These are phyloP conservation scores for Nemania diffusa DNA, from an alignment of 2,329 filamentous ascomycete genomes.

Conservation along the genomic window DNA sequence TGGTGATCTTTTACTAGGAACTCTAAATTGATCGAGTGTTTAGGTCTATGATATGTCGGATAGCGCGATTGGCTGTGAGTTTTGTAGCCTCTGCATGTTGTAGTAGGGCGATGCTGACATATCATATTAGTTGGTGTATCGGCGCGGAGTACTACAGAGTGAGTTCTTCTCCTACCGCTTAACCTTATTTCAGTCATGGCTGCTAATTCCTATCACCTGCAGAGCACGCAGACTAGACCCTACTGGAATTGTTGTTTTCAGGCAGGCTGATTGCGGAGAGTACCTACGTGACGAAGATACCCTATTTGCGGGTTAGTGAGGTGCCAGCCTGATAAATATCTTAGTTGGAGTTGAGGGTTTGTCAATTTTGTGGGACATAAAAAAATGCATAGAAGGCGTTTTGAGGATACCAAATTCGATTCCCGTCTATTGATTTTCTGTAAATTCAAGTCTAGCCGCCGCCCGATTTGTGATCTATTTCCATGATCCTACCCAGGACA, in stretches of 20 bases:
- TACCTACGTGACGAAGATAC: slow-evolving; percentile 87
- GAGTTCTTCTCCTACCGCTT: too few species aligned
- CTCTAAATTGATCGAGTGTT: neutral
- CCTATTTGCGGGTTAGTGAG: slow-evolving; percentile 64
- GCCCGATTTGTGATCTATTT: neutral
- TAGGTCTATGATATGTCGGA: slow-evolving; percentile 86
- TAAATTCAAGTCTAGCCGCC: neutral
- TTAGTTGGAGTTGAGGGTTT: slow-evolving; percentile 40
- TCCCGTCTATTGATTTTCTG: slow-evolving; percentile 22
- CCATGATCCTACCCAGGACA: neutral
- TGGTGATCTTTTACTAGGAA: neutral
- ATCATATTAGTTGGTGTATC: slow-evolving; percentile 35
- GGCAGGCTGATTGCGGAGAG: slow-evolving; percentile 94
- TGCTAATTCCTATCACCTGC: slow-evolving; percentile 41
- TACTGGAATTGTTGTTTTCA: slow-evolving; percentile 87
- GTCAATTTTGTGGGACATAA: slow-evolving; percentile 15
- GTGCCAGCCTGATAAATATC: neutral
- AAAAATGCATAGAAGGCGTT: slow-evolving; percentile 38
- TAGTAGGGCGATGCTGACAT: slow-evolving; percentile 20
- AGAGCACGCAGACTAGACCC: slow-evolving; percentile 83
- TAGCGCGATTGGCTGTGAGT: slow-evolving; percentile 79
- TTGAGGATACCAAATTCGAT: slow-evolving; percentile 36
- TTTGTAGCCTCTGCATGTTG: neutral
- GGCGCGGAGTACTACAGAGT: slow-evolving; percentile 37
- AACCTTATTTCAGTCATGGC: neutral